These are phyloP conservation scores for Pinus albicaulis DNA, from an alignment of 75 land plant genomes.

Conservation along the genomic window DNA sequence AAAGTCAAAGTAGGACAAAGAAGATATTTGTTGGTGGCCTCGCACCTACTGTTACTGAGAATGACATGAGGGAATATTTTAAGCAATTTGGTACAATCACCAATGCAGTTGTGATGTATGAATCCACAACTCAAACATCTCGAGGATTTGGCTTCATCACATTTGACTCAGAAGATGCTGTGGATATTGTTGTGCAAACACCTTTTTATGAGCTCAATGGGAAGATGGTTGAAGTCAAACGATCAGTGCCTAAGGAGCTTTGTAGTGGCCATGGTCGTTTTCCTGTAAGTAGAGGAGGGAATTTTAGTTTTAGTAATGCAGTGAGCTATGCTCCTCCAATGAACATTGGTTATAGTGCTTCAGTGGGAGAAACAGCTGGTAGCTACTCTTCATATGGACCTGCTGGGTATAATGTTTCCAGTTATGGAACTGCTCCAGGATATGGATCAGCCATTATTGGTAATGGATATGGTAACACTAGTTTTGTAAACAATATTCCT, in stretches of 20 bases:
- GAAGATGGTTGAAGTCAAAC: conserved; percentile 95
- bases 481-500: conserved; percentile 10
- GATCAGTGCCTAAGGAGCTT: conserved; percentile 86
- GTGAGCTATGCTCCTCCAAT: conserved; percentile 35
- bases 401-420: conserved; percentile 40
- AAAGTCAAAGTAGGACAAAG: conserved; percentile 47
- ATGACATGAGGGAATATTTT: conserved; percentile 52
- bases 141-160: conserved; percentile 72
- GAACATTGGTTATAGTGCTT: conserved; percentile 59
- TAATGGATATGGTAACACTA: conserved; percentile 47
- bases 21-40: conserved; percentile 63
- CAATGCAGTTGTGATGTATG: conserved; percentile 57
- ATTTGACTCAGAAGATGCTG: conserved; percentile 89
- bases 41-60: conserved; percentile 45
- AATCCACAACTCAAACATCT: conserved; percentile 50
- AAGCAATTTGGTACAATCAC: conserved; percentile 51
- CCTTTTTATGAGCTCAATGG: conserved; percentile 97
- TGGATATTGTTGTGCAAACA: conserved; percentile 73
- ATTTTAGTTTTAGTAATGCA: conserved; percentile 37
- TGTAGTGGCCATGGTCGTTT: conserved; percentile 47
- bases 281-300: conserved; percentile 32
- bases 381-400: conserved; percentile 28
- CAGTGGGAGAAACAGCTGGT: conserved; percentile 44
- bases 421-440: conserved; percentile 44
- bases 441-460: conserved; percentile 37